These are phyloP conservation scores for Dichotomopilus funicola DNA, from an alignment of 2,329 filamentous ascomycete genomes.

Conservation along the genomic window DNA sequence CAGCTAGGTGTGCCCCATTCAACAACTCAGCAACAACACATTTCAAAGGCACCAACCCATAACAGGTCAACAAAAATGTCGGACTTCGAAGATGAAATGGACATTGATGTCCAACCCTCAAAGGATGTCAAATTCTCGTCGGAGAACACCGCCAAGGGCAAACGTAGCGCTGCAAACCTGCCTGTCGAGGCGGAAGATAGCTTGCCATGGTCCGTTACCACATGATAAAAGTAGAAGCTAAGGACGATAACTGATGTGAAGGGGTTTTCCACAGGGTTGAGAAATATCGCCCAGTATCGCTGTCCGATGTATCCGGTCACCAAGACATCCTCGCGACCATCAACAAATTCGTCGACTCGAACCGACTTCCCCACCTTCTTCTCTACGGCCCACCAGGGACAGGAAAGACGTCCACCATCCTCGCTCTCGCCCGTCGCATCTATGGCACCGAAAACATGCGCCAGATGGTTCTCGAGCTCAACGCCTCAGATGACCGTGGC, in stretches of 20 bases:
- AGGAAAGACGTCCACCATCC: slow-evolving; percentile 93
- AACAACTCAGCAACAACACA: not conserved
- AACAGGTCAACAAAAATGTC: slow-evolving; percentile 41
- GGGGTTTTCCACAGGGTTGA: slow-evolving; percentile 63
- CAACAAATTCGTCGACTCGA: slow-evolving; percentile 93
- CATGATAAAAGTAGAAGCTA: not conserved
- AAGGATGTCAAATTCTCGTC: slow-evolving; percentile 62
- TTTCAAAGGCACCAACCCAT: not conserved
- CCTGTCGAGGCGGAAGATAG: slow-evolving; percentile 92
- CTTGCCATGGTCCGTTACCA: slow-evolving; percentile 67
- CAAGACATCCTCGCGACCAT: slow-evolving; percentile 96
- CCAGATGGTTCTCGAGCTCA: slow-evolving; percentile 97
- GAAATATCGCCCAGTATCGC: slow-evolving; percentile 85
- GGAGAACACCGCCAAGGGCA: slow-evolving; percentile 72
- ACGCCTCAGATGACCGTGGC: slow-evolving; percentile 92
- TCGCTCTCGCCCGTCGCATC: slow-evolving; percentile 86
- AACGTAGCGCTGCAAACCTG: slow-evolving; percentile 84
- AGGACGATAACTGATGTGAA: not conserved
- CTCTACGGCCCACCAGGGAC: slow-evolving; percentile 96
- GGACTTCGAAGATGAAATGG: slow-evolving; percentile 56
- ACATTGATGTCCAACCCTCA: slow-evolving; percentile 46
- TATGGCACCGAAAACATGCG: slow-evolving; percentile 89
- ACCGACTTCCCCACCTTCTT: slow-evolving; percentile 88
- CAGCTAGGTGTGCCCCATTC: not conserved
- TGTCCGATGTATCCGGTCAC: slow-evolving; percentile 91